Conservation (phyloP, 495 filamentous ascomycete genomes). For the Aspergillus incahuasiensis region DNA sequence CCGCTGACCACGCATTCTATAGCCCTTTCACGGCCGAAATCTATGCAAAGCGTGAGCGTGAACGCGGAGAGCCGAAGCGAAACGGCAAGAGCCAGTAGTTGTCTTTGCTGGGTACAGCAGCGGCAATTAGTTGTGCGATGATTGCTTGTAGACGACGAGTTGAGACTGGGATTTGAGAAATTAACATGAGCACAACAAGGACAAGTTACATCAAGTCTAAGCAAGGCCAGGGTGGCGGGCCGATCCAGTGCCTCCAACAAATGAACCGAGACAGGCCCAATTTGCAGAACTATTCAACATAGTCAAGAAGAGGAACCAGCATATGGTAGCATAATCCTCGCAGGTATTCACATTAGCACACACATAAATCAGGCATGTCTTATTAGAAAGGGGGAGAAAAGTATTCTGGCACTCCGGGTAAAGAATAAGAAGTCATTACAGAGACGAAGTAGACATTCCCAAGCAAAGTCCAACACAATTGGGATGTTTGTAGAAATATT, state of each 20-base stretch:
- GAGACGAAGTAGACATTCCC: too few relatives aligned
- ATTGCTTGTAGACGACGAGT: too few relatives aligned
- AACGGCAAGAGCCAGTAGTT: slow-evolving; percentile 39
- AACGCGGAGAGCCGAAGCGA: slow-evolving; percentile 38
- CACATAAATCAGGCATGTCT: not conserved
- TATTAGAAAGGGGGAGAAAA: not conserved
- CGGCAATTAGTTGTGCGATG: not conserved
- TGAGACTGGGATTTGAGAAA: not conserved
- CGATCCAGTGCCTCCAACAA: too few relatives aligned
- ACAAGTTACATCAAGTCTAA: not conserved
- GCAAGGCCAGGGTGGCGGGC: not conserved
- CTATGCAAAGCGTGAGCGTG: slow-evolving; percentile 75
- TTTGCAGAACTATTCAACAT: slow-evolving; percentile 9
- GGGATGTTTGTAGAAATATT: not conserved
- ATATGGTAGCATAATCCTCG: too few relatives aligned
- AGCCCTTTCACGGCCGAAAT: slow-evolving; percentile 93
- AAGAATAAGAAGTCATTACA: too few relatives aligned
- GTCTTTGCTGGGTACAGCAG: not conserved
- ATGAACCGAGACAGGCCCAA: not conserved
- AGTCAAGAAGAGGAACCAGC: not conserved
- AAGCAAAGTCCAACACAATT: not conserved
- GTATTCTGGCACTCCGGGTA: too few relatives aligned
- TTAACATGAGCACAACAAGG: too few relatives aligned
- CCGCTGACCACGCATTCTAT: slow-evolving; percentile 19
- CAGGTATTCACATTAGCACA: not conserved